Conservation (phyloP, 2,329 filamentous ascomycete genomes). For the Chaetomium strumarium region DNA sequence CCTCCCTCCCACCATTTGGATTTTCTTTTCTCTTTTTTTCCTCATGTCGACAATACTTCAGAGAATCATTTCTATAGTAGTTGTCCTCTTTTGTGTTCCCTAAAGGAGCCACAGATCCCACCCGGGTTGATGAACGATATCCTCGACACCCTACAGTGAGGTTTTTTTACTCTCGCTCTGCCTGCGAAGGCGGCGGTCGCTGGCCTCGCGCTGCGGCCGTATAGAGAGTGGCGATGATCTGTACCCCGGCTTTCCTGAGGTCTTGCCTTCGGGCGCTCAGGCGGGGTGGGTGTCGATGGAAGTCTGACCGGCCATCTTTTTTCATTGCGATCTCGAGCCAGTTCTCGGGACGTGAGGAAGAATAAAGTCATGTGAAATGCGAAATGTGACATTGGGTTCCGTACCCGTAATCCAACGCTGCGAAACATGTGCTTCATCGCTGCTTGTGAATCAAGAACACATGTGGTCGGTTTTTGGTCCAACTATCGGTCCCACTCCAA, state of each 20-base stretch:
- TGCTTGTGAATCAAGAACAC: too few relatives aligned
- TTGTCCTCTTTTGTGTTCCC: slow-evolving; percentile 87
- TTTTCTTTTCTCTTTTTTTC: slow-evolving; percentile 44
- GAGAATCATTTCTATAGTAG: slow-evolving; percentile 99
- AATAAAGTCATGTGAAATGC: slow-evolving; percentile 24
- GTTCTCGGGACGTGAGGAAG: slow-evolving; percentile 48
- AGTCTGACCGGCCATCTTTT: slow-evolving; percentile 75
- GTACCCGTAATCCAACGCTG: too few relatives aligned
- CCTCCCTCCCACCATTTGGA: slow-evolving; percentile 29
- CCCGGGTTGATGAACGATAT: slow-evolving; percentile 91
- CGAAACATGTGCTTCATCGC: too few relatives aligned
- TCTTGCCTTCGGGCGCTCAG: slow-evolving; percentile 72
- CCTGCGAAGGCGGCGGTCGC: slow-evolving; percentile 56
- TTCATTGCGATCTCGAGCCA: slow-evolving; percentile 50
- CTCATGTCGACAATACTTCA: slow-evolving; percentile 60
- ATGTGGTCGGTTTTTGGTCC: too few relatives aligned
- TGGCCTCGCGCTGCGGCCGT: slow-evolving; percentile 42
- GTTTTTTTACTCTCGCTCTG: slow-evolving; percentile 57
- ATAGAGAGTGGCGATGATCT: slow-evolving; percentile 96
- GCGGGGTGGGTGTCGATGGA: slow-evolving; percentile 78
- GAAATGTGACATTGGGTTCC: too few relatives aligned
- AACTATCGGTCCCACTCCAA: too few relatives aligned
- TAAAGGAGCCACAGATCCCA: slow-evolving; percentile 89
- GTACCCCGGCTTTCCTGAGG: slow-evolving; percentile 58
- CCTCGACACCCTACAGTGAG: slow-evolving; percentile 82